These are phyloP conservation scores for Plasmopara viticola DNA, from an alignment of 352 stramenopile genomes.

Conservation along the genomic window DNA sequence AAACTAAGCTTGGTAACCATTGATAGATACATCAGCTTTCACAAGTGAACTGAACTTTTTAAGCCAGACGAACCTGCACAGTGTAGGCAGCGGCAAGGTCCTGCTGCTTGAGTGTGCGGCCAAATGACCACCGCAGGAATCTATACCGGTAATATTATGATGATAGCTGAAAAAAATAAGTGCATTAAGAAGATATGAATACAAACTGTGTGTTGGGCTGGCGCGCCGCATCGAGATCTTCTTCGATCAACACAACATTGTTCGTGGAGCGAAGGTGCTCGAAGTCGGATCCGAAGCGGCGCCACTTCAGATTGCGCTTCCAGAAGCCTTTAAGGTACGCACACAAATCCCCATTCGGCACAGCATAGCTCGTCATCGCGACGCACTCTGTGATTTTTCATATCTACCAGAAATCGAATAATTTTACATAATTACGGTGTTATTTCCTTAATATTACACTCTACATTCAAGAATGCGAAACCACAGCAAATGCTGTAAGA, in stretches of 20 bases:
- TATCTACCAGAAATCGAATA: too few species aligned
- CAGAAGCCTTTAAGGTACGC: slow-evolving; percentile 71
- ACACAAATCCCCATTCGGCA: slow-evolving; percentile 62
- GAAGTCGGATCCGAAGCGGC: slow-evolving; percentile 67
- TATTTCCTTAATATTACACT: too few species aligned
- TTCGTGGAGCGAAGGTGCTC: slow-evolving; percentile 76
- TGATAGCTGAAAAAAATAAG: not conserved
- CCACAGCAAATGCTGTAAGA: too few species aligned
- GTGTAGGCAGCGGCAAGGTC: slow-evolving; percentile 73
- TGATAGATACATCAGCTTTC: slow-evolving; percentile 3
- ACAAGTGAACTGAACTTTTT: not conserved
- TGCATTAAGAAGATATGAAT: not conserved
- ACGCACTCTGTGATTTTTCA: too few species aligned
- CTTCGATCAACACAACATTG: slow-evolving; percentile 78
- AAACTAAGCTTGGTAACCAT: slow-evolving; percentile 33
- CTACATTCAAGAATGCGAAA: too few species aligned
- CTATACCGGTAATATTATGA: slow-evolving; percentile 16
- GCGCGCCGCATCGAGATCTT: slow-evolving; percentile 56
- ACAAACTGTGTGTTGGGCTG: slow-evolving; percentile 68
- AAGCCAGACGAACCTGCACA: slow-evolving; percentile 44
- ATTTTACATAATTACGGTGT: too few species aligned
- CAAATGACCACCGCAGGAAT: slow-evolving; percentile 80
- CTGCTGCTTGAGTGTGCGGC: slow-evolving; percentile 57
- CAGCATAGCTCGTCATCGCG: slow-evolving; percentile 36
- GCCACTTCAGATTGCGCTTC: slow-evolving; percentile 81